phyloP scores from a whole-genome alignment of 2,329 filamentous ascomycete genomes.

The Microsporum ferrugineum region DNA sequence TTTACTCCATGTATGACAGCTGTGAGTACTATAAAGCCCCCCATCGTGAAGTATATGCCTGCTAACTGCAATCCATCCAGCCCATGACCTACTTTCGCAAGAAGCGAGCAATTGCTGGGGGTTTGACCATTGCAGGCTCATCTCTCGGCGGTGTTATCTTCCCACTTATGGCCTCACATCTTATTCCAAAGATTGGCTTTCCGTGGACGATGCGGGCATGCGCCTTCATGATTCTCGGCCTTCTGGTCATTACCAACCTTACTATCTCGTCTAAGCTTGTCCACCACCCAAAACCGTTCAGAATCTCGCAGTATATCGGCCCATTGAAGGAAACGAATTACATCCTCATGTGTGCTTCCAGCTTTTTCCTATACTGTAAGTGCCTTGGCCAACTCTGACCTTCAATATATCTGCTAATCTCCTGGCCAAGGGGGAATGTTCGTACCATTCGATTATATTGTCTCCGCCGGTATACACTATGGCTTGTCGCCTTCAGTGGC shows the following conservation, averaged over 20 bases:
- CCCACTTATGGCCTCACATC: slow-evolving; percentile 40
- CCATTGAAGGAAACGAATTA: no score
- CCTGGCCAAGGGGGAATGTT: neutral
- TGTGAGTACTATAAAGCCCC: slow-evolving; percentile 29
- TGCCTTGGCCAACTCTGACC: no score
- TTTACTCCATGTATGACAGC: slow-evolving; percentile 35
- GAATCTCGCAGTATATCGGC: no score
- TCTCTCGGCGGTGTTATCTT: slow-evolving; percentile 46
- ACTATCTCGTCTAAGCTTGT: slow-evolving; percentile 20
- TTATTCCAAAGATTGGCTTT: slow-evolving; percentile 38
- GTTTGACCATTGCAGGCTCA: slow-evolving; percentile 48
- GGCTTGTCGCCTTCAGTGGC: slow-evolving; percentile 17
- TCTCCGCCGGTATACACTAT: slow-evolving; percentile 13
- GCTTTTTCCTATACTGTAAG: no score
- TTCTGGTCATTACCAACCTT: slow-evolving; percentile 42
- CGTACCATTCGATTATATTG: slow-evolving; percentile 13
- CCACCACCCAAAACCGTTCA: no score
- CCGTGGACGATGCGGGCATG: slow-evolving; percentile 47
- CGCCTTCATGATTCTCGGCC: slow-evolving; percentile 51
- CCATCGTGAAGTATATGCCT: no score
- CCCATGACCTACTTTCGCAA: slow-evolving; percentile 30
- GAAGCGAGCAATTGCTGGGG: slow-evolving; percentile 46
- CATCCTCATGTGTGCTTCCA: no score
- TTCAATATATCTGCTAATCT: no score
- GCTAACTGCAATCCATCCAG: no score